phyloP scores from a whole-genome alignment of 768 basidiomycete species.

The Mycena chlorophos region DNA sequence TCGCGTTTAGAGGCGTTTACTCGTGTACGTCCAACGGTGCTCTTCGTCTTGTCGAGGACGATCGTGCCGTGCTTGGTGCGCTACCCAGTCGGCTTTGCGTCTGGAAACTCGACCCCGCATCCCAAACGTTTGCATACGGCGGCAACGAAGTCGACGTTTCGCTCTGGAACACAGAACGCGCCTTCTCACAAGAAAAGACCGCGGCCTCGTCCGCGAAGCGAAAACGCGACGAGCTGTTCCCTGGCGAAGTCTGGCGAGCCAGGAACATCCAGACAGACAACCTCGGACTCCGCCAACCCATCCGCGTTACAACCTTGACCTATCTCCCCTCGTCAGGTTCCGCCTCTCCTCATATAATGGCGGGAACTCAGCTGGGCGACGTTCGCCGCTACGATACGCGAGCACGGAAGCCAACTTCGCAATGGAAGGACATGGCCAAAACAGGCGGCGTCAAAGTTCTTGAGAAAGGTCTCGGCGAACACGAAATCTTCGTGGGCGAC shows the following conservation, averaged over 20 bases:
- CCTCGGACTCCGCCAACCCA: constrained; percentile 74
- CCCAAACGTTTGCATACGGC: constrained; percentile 70
- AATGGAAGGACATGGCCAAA: constrained; percentile 63
- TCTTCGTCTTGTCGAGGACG: constrained; percentile 47
- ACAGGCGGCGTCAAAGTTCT: constrained; percentile 61
- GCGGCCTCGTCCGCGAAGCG: constrained; percentile 47
- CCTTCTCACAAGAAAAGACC: constrained; percentile 39
- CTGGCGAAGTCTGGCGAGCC: constrained; percentile 81
- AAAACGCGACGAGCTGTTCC: constrained; percentile 60
- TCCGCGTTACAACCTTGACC: constrained; percentile 69
- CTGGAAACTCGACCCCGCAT: constrained; percentile 59
- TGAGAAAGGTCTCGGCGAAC: constrained; percentile 57
- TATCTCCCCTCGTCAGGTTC: constrained; percentile 50
- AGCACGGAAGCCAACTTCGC: constrained; percentile 62
- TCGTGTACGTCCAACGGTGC: constrained; percentile 80
- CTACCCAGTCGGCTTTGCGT: constrained; percentile 71
- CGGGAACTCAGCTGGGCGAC: constrained; percentile 76
- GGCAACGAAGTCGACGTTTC: constrained; percentile 87
- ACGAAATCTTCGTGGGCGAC: constrained; percentile 73
- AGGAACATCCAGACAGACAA: constrained; percentile 83
- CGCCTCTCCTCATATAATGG: constrained; percentile 52
- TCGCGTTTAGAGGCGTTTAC: constrained; percentile 43
- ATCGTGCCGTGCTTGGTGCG: constrained; percentile 31
- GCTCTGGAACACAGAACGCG: constrained; percentile 69
- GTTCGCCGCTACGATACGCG: constrained; percentile 79